Base-by-base conservation (phyloP, 1,284 basidiomycete genomes). In the Testicularia cyperi region DNA sequence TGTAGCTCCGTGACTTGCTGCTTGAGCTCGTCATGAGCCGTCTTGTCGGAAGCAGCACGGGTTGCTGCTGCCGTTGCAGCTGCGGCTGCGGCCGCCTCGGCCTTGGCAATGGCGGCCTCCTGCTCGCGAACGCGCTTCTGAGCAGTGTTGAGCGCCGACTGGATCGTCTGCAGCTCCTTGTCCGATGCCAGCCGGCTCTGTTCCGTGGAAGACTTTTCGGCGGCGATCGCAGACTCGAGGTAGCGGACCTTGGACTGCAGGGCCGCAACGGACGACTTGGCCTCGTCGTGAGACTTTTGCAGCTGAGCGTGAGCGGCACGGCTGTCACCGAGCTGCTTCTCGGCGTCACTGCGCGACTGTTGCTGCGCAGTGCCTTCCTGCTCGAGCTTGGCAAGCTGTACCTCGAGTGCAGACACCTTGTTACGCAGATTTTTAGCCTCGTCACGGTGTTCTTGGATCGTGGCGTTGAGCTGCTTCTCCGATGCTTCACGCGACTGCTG, bases 171-270 rank as follows among this genome's bases (percentile, higher is more conserved):
- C 45, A 61, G 51, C 51, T 54, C 57, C 36, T 61, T 61, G 46
- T 61, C 57, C n/a, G 57, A 61, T 2, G 51, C 45, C 6, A 56
- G 25, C 10, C 58, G 58, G 25, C 44, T 56, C 44, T 62, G 58
- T 39, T 62, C 58, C 6, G 57, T 61, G 14, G 57, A 61, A 6
- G 57, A 61, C 33, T 51, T 51, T 29, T 61, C 44, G 10, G 57
- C 57, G 7, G 57, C 45, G 34, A 61, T 54, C 9, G 57, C 36
- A 7, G 51, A 61, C 37, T 61, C 57, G 22, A 61, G 57, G 29
- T 61, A 61, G 41, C 57, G 57, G 8, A 61, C 51, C 43, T 61
- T 61, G 28, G 57, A 61, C 23, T 61, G 57, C 1, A 61, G 43
- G 16, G 57, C 41, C 8, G 51, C 43, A 15, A 61, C 49, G 10